Conservation (phyloP, 2,329 filamentous ascomycete genomes). For the Pseudogymnoascus sp. region DNA sequence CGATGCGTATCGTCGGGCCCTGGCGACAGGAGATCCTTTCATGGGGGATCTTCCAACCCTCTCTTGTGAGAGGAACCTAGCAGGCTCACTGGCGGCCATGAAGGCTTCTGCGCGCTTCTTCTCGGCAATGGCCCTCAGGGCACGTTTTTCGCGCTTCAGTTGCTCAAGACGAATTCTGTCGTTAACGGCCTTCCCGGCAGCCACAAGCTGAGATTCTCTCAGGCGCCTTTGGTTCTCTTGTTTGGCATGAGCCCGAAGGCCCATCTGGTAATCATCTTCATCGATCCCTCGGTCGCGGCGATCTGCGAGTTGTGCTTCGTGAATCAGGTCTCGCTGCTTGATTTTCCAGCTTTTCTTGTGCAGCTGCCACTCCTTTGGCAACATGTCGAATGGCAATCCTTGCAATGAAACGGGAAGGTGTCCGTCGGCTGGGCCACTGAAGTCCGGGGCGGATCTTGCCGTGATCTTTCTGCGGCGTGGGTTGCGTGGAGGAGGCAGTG, state of each 20-base stretch:
- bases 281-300: background rate
- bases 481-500: background rate
- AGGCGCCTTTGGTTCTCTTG: background rate
- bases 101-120: background rate
- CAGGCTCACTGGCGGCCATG: background rate
- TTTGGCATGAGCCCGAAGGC: background rate
- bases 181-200: background rate
- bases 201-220: background rate
- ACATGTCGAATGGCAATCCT: background rate
- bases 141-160: background rate
- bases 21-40: background rate
- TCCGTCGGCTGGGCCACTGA: background rate
- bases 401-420: background rate
- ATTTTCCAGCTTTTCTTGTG: background rate
- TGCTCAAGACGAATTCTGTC: background rate
- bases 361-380: background rate
- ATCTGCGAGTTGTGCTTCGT: background rate
- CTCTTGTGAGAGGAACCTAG: background rate
- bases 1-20: background rate
- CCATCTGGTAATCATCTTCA: background rate
- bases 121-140: background rate
- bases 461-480: constrained; percentile 1
- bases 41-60: background rate
- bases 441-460: background rate
- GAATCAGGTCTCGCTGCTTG: background rate